Evolutionary conservation across 495 filamentous ascomycete species (phyloP).

Genomic region (Polyplosphaeria fusca): DNA sequence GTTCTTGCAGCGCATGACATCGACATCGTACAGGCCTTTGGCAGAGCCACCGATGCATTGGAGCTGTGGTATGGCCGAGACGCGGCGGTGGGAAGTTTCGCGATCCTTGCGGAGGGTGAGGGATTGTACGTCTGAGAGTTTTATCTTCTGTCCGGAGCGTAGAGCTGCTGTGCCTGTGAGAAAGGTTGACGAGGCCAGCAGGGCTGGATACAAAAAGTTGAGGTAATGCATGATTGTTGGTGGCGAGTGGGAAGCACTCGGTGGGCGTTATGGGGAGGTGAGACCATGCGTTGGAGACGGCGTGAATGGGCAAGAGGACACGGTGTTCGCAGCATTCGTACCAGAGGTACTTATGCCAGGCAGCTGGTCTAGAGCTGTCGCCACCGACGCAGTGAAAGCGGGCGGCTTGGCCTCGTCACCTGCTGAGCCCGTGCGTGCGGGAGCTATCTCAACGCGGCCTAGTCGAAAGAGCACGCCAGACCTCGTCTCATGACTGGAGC

Average conservation of each 20-base stretch:
- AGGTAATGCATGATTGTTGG: slow-evolving; percentile 39
- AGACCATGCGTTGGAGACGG: background rate
- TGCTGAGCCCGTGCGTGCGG: background rate
- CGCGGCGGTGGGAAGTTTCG: slow-evolving; percentile 70
- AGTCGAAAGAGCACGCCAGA: slow-evolving; percentile 1
- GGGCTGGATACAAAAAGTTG: slow-evolving; percentile 39
- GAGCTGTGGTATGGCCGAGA: slow-evolving; percentile 76
- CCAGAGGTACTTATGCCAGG: no score
- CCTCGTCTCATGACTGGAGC: background rate
- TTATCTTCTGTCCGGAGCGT: slow-evolving; percentile 58
- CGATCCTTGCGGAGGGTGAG: slow-evolving; percentile 67
- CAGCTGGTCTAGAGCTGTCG: no score
- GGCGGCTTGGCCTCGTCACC: no score
- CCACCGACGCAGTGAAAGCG: background rate
- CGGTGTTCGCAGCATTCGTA: slow-evolving; percentile 24
- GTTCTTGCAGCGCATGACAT: slow-evolving; percentile 86
- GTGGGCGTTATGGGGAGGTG: slow-evolving; percentile 1
- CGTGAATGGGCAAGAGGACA: background rate
- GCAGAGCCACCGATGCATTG: slow-evolving; percentile 69
- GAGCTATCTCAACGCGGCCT: background rate
- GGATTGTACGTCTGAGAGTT: slow-evolving; percentile 71
- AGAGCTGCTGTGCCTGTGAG: slow-evolving; percentile 35
- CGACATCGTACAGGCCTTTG: slow-evolving; percentile 62
- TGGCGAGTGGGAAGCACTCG: no score
- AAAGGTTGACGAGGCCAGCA: slow-evolving; percentile 36